Conservation (phyloP, 768 basidiomycete species). For the Boletus rubroflammeus region DNA sequence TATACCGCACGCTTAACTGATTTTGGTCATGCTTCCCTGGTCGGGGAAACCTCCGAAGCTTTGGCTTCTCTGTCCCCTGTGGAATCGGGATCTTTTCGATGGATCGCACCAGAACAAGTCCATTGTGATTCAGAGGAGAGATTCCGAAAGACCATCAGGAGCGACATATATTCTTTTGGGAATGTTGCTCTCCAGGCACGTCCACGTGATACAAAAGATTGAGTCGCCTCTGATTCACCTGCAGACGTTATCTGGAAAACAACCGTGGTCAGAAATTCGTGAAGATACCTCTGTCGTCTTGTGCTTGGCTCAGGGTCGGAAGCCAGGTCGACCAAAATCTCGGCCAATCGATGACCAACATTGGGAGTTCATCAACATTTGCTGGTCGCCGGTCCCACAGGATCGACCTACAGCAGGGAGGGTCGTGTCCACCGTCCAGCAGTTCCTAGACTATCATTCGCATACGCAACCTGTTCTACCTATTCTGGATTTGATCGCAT, state of each 20-base stretch:
- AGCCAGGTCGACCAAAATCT: neutral
- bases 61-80: constrained; percentile 18
- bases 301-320: neutral
- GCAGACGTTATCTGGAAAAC: neutral
- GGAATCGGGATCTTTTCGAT: constrained; percentile 37
- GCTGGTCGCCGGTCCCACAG: neutral
- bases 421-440: neutral
- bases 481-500: neutral
- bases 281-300: neutral
- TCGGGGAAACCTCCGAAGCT: neutral
- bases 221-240: neutral
- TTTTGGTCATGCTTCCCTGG: constrained; percentile 36
- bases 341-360: neutral
- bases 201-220: neutral
- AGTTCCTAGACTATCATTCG: neutral
- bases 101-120: constrained; percentile 38
- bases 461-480: neutral
- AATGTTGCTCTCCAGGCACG: neutral
- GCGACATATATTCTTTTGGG: neutral
- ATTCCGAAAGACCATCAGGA: neutral
- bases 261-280: neutral
- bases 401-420: neutral
- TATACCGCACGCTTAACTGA: constrained; percentile 40
- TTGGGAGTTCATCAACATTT: neutral
- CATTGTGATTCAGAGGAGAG: constrained; percentile 11